Evolutionary conservation across 2,329 filamentous ascomycete species (phyloP).

Genomic region (Fusarium globosum): DNA sequence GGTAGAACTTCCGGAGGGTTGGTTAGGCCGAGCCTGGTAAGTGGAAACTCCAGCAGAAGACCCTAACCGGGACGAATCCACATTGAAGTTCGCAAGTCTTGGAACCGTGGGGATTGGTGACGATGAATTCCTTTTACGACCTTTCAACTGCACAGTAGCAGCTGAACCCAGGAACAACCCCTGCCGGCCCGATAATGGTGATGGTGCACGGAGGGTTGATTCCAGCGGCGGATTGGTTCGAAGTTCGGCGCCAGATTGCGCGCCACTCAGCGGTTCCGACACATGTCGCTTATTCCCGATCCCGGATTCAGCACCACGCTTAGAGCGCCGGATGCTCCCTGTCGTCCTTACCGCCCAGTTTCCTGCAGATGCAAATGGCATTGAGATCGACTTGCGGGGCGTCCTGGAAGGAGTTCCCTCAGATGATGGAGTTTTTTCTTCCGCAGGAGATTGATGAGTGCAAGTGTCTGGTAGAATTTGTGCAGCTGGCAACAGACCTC

Average conservation of each 20-base stretch:
- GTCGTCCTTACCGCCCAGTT: conserved; percentile 64
- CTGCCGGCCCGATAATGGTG: conserved; percentile 35
- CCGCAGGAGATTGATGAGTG: conserved; percentile 2
- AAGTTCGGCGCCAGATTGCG: conserved; percentile 45
- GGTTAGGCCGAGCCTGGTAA: conserved; percentile 53
- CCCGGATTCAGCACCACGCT: conserved; percentile 59
- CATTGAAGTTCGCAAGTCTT: conserved; percentile 64
- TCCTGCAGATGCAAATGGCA: conserved; percentile 67
- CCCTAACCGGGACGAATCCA: conserved; percentile 62
- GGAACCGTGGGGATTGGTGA: conserved; percentile 68
- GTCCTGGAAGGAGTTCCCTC: conserved; percentile 58
- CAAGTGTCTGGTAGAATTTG: conserved; percentile 40
- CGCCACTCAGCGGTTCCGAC: conserved; percentile 61
- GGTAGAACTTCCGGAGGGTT: conserved; percentile 56
- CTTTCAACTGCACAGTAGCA: conserved; percentile 41
- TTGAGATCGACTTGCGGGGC: conserved; percentile 66
- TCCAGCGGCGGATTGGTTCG: conserved; percentile 42
- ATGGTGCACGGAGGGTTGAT: conserved; percentile 40
- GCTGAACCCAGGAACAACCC: conserved; percentile 43
- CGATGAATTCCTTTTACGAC: conserved; percentile 59
- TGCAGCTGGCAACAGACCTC: conserved; percentile 38
- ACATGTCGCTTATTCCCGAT: conserved; percentile 62
- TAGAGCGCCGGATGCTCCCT: conserved; percentile 67
- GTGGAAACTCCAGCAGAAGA: conserved; percentile 54
- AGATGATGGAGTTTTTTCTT: conserved; percentile 40